Conservation (phyloP, 345 rosid species). For the Geranium rotundifolium region DNA sequence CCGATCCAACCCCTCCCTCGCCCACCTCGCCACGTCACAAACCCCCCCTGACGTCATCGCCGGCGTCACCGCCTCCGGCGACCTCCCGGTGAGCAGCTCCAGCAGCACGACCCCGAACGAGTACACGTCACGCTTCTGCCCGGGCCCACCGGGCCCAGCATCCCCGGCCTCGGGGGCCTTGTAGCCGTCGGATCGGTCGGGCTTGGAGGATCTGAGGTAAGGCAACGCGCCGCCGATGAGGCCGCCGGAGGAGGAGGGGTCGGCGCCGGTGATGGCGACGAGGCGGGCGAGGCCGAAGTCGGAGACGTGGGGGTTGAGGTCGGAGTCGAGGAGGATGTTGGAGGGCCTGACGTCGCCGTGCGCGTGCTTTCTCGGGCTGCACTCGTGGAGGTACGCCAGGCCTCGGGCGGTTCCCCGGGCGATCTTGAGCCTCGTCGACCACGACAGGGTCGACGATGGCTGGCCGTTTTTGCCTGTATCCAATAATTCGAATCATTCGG, state of each 20-base stretch:
- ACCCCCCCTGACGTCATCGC: too few relatives aligned
- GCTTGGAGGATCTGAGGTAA: slow-evolving; percentile 10
- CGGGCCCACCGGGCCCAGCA: too few relatives aligned
- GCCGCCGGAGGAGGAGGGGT: slow-evolving; percentile 50
- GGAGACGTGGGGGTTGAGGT: slow-evolving; percentile 58
- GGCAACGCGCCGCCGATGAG: slow-evolving; percentile 76
- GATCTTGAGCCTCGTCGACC: slow-evolving; percentile 75
- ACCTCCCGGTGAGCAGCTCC: too few relatives aligned
- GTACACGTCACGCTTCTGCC: too few relatives aligned
- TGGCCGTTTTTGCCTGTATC: slow-evolving; percentile 69
- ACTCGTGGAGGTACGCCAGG: slow-evolving; percentile 89
- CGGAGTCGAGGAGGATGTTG: slow-evolving; percentile 76
- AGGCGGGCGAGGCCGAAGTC: slow-evolving; percentile 83
- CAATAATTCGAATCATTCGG: not conserved
- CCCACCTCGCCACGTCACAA: too few relatives aligned
- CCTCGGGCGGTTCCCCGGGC: slow-evolving; percentile 89
- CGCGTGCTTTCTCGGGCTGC: slow-evolving; percentile 83
- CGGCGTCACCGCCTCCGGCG: too few relatives aligned
- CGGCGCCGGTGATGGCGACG: slow-evolving; percentile 57
- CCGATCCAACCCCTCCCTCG: too few relatives aligned
- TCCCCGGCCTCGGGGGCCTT: too few relatives aligned
- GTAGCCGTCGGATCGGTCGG: too few relatives aligned
- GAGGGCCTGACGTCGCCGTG: slow-evolving; percentile 91
- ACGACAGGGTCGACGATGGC: slow-evolving; percentile 59
- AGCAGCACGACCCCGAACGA: too few relatives aligned